Conservation (phyloP, 805 yeast genomes). For the Hyphopichia homilentoma region DNA sequence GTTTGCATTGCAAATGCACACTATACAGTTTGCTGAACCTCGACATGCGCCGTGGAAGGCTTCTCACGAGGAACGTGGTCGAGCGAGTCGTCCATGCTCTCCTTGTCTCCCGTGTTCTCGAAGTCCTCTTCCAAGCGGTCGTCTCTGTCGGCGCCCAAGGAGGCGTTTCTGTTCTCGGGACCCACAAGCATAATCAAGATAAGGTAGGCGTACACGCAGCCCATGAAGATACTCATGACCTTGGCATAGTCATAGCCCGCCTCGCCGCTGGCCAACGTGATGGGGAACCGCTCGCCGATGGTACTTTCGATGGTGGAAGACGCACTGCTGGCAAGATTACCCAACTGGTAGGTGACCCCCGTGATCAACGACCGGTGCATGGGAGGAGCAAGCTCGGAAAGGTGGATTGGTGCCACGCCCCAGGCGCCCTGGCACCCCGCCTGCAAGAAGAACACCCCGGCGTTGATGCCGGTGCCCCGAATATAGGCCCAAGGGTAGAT, state of each 20-base stretch:
- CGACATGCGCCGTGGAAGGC: too few relatives aligned
- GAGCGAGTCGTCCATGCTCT: not conserved
- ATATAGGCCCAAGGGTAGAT: conserved; percentile 38
- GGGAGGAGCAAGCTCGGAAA: conserved; percentile 60
- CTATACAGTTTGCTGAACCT: too few relatives aligned
- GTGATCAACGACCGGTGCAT: conserved; percentile 59
- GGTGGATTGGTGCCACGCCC: conserved; percentile 64
- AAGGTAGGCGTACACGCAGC: conserved; percentile 55
- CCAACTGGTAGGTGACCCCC: conserved; percentile 64
- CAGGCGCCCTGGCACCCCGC: conserved; percentile 67
- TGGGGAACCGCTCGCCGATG: conserved; percentile 51
- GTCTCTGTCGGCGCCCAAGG: conserved; percentile 13
- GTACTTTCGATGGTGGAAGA: conserved; percentile 67
- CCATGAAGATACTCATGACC: conserved; percentile 66
- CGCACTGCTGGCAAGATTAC: conserved; percentile 65
- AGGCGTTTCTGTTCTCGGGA: conserved; percentile 47
- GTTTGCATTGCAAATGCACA: too few relatives aligned
- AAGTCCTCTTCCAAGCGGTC: conserved; percentile 2
- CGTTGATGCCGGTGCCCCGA: conserved; percentile 41
- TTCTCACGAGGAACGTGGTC: not conserved
- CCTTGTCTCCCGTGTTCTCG: not conserved
- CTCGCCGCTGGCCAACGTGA: conserved; percentile 18
- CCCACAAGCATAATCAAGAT: conserved; percentile 51
- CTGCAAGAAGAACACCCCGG: conserved; percentile 60
- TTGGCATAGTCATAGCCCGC: conserved; percentile 47